These are phyloP conservation scores for Chrysoporthe deuterocubensis DNA, from an alignment of 2,329 filamentous ascomycete species.

Conservation along the genomic window DNA sequence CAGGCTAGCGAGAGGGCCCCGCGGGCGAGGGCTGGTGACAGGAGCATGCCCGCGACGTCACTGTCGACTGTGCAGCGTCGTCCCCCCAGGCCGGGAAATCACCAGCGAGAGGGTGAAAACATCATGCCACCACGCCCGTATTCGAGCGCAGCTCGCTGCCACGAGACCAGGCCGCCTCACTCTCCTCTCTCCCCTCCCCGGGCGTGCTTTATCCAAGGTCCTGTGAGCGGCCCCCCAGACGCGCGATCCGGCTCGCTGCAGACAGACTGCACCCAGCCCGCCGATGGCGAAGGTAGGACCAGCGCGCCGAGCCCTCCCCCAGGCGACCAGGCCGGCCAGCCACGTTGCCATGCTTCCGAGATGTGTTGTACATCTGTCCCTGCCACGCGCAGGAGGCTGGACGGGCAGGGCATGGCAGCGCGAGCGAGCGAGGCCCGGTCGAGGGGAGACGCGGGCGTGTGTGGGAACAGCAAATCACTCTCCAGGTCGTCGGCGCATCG, in stretches of 20 bases:
- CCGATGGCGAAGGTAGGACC: not conserved
- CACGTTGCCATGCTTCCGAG: not conserved
- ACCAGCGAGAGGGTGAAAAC: not conserved
- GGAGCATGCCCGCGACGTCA: not conserved
- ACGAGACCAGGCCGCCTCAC: not conserved
- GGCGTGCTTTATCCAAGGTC: not conserved
- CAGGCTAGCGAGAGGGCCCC: not conserved
- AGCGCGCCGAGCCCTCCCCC: not conserved
- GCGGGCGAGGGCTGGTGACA: too few species aligned
- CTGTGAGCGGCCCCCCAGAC: not conserved
- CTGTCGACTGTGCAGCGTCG: not conserved
- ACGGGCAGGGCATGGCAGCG: not conserved
- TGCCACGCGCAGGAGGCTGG: not conserved
- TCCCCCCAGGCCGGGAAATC: not conserved
- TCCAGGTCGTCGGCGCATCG: constrained; percentile 5
- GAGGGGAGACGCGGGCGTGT: not conserved
- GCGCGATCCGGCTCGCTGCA: not conserved
- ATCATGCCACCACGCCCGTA: not conserved
- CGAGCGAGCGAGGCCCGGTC: not conserved
- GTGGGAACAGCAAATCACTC: not conserved
- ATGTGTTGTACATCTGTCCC: not conserved
- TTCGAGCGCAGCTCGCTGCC: not conserved
- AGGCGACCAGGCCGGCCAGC: not conserved
- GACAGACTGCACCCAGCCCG: not conserved
- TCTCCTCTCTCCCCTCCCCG: too few species aligned